Base-by-base conservation (phyloP, 179 eudicot genomes). In the Silene vulgaris region DNA sequence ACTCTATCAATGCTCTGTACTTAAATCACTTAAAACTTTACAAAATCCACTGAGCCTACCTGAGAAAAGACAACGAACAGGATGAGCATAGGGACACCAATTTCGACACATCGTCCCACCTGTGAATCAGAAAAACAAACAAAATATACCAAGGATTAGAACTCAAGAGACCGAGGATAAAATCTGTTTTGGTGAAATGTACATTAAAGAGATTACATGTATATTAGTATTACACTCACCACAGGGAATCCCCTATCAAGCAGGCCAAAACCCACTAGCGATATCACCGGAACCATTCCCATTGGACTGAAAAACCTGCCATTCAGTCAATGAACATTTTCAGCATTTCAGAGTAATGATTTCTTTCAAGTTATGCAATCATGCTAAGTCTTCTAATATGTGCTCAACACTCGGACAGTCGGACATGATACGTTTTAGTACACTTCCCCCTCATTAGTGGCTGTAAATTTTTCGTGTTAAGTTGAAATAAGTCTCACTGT, bases 291-390 rank as follows among this genome's bases (percentile, higher is more conserved):
- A 76, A 86, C 99, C 97, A 95, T 95, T 57, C 96, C 97, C 77
- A 91, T 79, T 56, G 99, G 99, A 79, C 99, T 95, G 82, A 95
- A 95, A 84, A 95, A 95, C 86, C 99, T 95, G 96, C 60, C 68
- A 75, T 75, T 48, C 67, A 74, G 73, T 62, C 67, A 3, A 4
- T 37, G 4, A 16, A 4, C 50, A 13, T 30, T 68, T 16, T 72
- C 7, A 64, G 20, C 59, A 16, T 78, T 56, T 48, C 21, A 26
- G 0, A 17, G 3, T 52, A 50, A 3, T 52, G 17, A 1, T 8
- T 40, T 8, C 1, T 40, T 7, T 7, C 48, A 40, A 40, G 12
- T 40, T 40, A 40, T 40, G 17, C 17, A 52, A 52, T 52, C 59
- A 16, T 14, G 19, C 59, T 52, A 17, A 52, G 12, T 40, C 12